A percentile compares a stretch with the other conserved stretches of the same genome.
These are phyloP conservation scores for Cetraspora pellucida DNA, from an alignment of 192 early-diverging fungal genomes.

Conservation along the genomic window DNA sequence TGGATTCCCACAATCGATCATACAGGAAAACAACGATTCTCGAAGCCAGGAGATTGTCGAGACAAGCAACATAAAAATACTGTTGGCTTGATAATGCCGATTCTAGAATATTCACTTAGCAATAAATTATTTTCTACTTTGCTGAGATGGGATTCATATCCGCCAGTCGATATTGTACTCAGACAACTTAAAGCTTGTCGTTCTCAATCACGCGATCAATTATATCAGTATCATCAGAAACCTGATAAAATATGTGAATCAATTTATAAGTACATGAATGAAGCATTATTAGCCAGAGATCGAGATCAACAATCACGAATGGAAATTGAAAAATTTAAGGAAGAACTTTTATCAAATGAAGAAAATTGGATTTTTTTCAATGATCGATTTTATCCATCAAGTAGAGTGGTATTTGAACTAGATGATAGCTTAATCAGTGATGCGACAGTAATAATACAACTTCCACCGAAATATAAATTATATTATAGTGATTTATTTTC, in stretches of 20 bases:
- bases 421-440: neutral
- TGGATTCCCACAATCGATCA: neutral
- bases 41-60: neutral
- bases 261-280: slow-evolving; percentile 7
- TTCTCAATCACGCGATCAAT: too few species aligned
- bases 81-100: neutral
- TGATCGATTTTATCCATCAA: neutral
- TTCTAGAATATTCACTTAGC: neutral
- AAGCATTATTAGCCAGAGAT: neutral
- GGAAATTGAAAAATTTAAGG: neutral
- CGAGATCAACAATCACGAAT: neutral
- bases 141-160: neutral
- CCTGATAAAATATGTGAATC: neutral
- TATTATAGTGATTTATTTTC: neutral
- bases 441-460: neutral
- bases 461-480: neutral
- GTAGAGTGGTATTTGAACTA: slow-evolving; percentile 1
- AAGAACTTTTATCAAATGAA: neutral
- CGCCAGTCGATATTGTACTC: neutral
- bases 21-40: neutral
- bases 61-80: neutral
- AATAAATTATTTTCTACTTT: neutral
- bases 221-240: neutral
- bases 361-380: neutral
- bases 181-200: neutral